phyloP scores from a whole-genome alignment of 106 monocot species.

The Ottelia alismoides region DNA sequence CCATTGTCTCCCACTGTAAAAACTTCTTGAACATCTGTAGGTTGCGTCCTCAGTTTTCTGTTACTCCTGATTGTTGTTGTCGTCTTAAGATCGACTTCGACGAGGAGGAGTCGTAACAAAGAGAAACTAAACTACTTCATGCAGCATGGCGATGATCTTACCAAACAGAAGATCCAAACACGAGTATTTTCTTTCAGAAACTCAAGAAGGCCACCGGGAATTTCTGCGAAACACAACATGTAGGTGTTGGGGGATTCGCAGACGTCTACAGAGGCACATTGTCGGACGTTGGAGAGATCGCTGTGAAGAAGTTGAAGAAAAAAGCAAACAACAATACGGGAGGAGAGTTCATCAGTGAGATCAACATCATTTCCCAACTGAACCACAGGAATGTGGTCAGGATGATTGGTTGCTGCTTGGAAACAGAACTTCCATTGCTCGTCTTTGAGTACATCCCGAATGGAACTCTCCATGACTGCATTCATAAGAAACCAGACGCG shows the following conservation, averaged over 20 bases:
- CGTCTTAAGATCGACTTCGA: not conserved
- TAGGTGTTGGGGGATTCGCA: not conserved
- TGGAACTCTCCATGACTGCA: not conserved
- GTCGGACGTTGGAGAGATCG: not conserved
- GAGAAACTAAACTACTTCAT: not conserved
- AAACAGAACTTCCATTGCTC: not conserved
- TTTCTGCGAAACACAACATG: not conserved
- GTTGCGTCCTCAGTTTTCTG: not conserved
- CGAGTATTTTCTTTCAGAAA: not conserved
- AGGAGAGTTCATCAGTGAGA: conserved; percentile 1
- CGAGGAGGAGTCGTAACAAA: not conserved
- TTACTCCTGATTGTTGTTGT: not conserved
- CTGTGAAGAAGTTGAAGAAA: not conserved
- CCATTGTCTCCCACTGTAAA: not conserved
- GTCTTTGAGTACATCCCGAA: not conserved
- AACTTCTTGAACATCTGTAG: not conserved
- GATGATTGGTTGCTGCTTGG: conserved; percentile 1
- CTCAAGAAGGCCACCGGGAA: conserved; percentile 1
- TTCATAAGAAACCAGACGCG: not conserved
- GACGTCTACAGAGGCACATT: not conserved
- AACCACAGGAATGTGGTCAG: not conserved
- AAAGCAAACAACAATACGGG: not conserved
- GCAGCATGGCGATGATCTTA: not conserved
- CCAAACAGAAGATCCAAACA: not conserved
- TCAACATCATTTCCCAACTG: not conserved